phyloP scores from a whole-genome alignment of 140 eudicot species.

The Cichorium intybus region DNA sequence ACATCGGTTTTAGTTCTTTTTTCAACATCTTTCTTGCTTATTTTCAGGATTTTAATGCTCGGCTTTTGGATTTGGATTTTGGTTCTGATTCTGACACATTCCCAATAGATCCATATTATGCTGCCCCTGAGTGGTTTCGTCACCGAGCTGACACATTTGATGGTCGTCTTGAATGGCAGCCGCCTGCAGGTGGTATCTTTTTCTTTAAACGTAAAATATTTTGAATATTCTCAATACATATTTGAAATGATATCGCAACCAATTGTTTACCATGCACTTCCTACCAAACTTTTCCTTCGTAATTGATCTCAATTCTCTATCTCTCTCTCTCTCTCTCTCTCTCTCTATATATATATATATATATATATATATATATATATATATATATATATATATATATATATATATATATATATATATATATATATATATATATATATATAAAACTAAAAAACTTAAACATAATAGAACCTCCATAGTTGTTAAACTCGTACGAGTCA shows the following conservation, averaged over 20 bases:
- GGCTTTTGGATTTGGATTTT: neutral
- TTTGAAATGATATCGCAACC: neutral
- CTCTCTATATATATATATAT: too few relatives aligned
- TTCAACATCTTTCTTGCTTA: neutral
- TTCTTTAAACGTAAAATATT: neutral
- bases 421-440: too few relatives aligned
- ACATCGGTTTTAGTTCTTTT: neutral
- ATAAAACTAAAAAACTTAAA: too few relatives aligned
- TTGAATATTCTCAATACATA: neutral
- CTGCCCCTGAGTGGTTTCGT: neutral
- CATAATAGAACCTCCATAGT: too few relatives aligned
- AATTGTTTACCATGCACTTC: neutral
- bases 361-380: too few relatives aligned
- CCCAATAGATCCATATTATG: neutral
- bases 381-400: too few relatives aligned
- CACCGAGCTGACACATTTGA: neutral
- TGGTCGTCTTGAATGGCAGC: neutral
- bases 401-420: too few relatives aligned
- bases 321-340: too few relatives aligned
- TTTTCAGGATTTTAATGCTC: neutral
- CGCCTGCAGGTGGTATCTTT: neutral
- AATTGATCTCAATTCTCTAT: too few relatives aligned
- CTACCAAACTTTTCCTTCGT: too few relatives aligned
- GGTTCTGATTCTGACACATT: neutral
- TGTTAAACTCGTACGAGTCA: too few relatives aligned